Base-by-base conservation (phyloP, 805 yeast genomes). In the Yamadazyma paraphyllophila region DNA sequence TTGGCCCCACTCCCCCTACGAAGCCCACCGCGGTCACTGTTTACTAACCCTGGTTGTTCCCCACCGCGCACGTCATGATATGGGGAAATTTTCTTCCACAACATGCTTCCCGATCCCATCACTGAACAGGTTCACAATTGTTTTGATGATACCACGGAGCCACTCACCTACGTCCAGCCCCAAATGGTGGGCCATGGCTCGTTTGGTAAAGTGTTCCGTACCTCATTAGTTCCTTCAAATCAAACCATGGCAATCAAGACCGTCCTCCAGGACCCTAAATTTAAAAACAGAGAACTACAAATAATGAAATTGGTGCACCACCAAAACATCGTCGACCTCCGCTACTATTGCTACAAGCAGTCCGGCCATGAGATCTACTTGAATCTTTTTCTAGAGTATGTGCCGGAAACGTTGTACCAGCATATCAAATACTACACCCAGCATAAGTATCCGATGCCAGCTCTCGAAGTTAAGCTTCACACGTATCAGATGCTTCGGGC, bases 111-210 rank as follows among this genome's bases (percentile, higher is more conserved):
- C 24, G 34, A 27, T 29, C 35, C 36, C 43, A 37, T 37, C 40
- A 76, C 80, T 43, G 90, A 85, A 62, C 78, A 75, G 44, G 94
- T 83, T 46, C 79, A 77, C 55, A 85, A 85, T 56, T 91, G 92
- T 34, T 82, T 76, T 58, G 78, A 84, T 9, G 89, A 86, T 45
- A 81, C 80, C 51, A 58, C 71, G 29, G 71, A 73, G 42, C 77
- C 79, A 42, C 77, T 92, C 45, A 79, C 82, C 39, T 89, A 88
- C 68, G 83, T 91, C 13, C 88, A 84, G 57, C 80, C 88, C 33
- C 85, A 86, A 53, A 90, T 91, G 77, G 94, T 92, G 36, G 99
- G 99, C n/a, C 95, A 88, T 65, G 99, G 99, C 7, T 91, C 97
- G n/a, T 94, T 94, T 70, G 99, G 99, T 2, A 91, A 89, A 31